Evolutionary conservation across 2,329 filamentous ascomycete genomes (phyloP), one percentile per base, ranked within the genome.

Genomic region (Blastomyces parvus): DNA sequence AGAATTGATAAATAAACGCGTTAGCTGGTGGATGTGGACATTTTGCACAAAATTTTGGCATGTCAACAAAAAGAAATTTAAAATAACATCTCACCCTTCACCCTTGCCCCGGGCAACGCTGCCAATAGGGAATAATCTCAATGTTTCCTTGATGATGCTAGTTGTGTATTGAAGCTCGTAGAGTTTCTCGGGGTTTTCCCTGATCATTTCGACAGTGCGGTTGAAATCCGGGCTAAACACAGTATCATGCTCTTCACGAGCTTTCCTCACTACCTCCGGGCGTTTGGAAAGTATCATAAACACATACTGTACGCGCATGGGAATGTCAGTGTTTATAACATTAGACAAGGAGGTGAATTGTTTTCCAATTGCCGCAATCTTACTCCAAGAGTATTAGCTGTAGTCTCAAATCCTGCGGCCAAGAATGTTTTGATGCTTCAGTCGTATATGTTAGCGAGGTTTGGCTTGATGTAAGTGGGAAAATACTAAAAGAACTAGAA

Each of bases 141-240:
- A 74, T 0, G 77, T 76, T 69, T 86, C 84, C 63, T 83, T 83
- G 65, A 84, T 78, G 1, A 84, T 77, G 27, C 82, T 82, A 1
- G 75, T 74, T 0, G 82, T 83, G 68, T 83, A 84, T 0, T 77
- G 72, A 48, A 86, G 74, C 42, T 78, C 73, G 66, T 81, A 81
- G 44, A 84, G 72, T 1, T 73, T 40, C 72, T 71, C 19, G 76
- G 78, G 48, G 78, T 72, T 5, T 71, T 67, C 46, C 70, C 70
- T 50, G 81, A 73, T 17, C 70, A 71, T 38, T 60, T 64, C 65
- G 1, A 73, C 74, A 0, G 73, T 75, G 1, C 70, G 69, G 2
- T 73, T 68, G 1, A 75, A 68, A 42, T 81, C 76, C 0, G 76
- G 62, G 9, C 82, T 80, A 48, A 86, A 80, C 9, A 86, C 74